Evolutionary conservation across 768 basidiomycete species (phyloP).

Genomic region (Mycena metata): DNA sequence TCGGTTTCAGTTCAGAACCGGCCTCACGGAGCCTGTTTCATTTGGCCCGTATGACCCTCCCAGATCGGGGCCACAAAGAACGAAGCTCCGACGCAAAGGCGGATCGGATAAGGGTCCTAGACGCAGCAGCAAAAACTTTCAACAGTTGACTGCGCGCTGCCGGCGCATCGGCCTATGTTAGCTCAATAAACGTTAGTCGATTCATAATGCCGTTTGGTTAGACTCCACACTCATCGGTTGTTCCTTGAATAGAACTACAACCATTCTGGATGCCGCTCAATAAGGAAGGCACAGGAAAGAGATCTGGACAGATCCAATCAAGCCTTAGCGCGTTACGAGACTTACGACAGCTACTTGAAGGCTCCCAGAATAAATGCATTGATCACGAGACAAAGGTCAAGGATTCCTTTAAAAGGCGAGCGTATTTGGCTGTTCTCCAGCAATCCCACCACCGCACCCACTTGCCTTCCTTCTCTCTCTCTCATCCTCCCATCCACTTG

Average conservation of each 20-base stretch:
- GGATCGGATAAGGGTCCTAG: background rate
- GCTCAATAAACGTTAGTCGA: background rate
- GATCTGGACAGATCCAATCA: background rate
- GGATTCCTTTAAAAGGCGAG: background rate
- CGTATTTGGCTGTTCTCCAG: background rate
- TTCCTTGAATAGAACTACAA: background rate
- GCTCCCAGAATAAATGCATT: background rate
- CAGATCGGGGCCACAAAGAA: too few species aligned
- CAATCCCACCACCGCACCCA: background rate
- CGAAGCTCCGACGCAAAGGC: too few species aligned
- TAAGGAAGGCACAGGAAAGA: background rate
- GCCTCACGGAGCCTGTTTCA: background rate
- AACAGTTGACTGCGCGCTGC: too few species aligned
- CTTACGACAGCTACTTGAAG: background rate
- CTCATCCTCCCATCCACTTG: background rate
- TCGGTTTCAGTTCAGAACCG: too few species aligned
- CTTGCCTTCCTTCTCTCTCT: background rate
- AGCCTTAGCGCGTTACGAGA: background rate
- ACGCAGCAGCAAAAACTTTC: too few species aligned
- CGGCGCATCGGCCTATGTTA: background rate
- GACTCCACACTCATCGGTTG: constrained; percentile 7
- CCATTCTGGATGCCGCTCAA: background rate
- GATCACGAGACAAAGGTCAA: background rate
- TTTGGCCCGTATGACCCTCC: too few species aligned
- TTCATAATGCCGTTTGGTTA: constrained; percentile 15